Evolutionary conservation across 2,329 filamentous ascomycete genomes (phyloP), one percentile per base, ranked within the genome.

Genomic region (Hypomyces perniciosus): DNA sequence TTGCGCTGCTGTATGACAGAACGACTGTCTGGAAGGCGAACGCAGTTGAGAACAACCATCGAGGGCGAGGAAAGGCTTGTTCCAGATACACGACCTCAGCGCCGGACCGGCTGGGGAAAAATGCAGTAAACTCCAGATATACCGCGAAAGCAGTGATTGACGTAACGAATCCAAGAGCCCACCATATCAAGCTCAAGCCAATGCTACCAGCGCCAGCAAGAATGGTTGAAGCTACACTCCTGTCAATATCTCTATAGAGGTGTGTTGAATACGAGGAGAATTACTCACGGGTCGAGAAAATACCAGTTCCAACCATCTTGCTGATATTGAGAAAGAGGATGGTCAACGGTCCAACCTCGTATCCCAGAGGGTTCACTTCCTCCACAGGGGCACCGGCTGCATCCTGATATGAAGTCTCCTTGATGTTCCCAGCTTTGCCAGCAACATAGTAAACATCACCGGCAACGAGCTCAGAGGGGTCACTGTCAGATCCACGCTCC

Each of bases 61-160:
- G 77, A 0, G 84, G 84, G 1, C 80, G 73, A 1, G 83, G 83
- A 55, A 78, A 88, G 0, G 81, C 79, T 59, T 87, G 84, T 57
- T 87, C 84, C 0, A 87, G 72, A 56, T 85, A 87, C 0, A 84
- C 83, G 0, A 84, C 83, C 58, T 87, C 81, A 0, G 77, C 76
- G 0, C 83, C 84, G 2, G 79, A 84, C 6, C 84, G 77, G 59
- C 78, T 85, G 1, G 83, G 83, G 52, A 86, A 87, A 54, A 82
- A 86, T 1, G 79, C 73, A 0, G 81, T 76, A 10, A 79, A 77
- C 59, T 87, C 84, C 7, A 86, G 75, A 51, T 86, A 86, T 0
- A 84, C 75, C 0, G 73, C 68, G 3, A 85, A 72, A 1, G 76
- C 76, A 2, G 78, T 72, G 0, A 73, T 62, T 0, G 81, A 77